phyloP scores from a whole-genome alignment of 805 yeast genomes.

The Candida pini region DNA sequence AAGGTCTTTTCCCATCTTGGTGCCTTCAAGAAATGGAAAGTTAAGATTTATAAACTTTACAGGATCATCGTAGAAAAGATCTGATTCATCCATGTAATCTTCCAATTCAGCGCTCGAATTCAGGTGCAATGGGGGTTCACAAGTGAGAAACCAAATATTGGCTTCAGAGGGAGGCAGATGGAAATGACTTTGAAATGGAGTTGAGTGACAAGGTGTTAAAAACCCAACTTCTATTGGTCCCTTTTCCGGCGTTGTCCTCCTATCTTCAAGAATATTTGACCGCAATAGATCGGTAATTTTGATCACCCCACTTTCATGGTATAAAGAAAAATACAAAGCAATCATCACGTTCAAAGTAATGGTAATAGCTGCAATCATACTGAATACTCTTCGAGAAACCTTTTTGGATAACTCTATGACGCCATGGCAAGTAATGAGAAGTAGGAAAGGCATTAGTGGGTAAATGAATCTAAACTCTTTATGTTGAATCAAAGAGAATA shows the following conservation, averaged over 20 bases:
- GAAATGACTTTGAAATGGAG: constrained; percentile 87
- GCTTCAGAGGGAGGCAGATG: constrained; percentile 46
- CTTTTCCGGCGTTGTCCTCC: constrained; percentile 18
- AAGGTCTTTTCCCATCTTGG: no score
- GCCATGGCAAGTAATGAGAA: constrained; percentile 44
- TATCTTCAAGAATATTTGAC: constrained; percentile 10
- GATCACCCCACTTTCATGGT: constrained; percentile 85
- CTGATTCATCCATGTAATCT: constrained; percentile 80
- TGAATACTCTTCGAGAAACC: constrained; percentile 3
- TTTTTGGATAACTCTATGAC: constrained; percentile 9
- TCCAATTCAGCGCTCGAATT: constrained; percentile 28
- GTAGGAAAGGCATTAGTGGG: constrained; percentile 73
- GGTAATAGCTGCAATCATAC: constrained; percentile 4
- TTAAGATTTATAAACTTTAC: constrained; percentile 44
- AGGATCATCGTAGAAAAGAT: constrained; percentile 69
- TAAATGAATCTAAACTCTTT: constrained; percentile 89
- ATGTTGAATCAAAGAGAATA: constrained; percentile 67
- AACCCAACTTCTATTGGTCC: constrained; percentile 60
- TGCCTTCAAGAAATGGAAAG: constrained; percentile 45
- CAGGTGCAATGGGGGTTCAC: constrained; percentile 79
- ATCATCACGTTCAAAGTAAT: constrained; percentile 10
- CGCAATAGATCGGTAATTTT: constrained; percentile 55
- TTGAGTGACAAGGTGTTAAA: constrained; percentile 93
- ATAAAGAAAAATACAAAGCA: constrained; percentile 40
- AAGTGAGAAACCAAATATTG: constrained; percentile 72